Base-by-base conservation (phyloP, 495 filamentous ascomycete species). In the Hypoxylon intermedium region DNA sequence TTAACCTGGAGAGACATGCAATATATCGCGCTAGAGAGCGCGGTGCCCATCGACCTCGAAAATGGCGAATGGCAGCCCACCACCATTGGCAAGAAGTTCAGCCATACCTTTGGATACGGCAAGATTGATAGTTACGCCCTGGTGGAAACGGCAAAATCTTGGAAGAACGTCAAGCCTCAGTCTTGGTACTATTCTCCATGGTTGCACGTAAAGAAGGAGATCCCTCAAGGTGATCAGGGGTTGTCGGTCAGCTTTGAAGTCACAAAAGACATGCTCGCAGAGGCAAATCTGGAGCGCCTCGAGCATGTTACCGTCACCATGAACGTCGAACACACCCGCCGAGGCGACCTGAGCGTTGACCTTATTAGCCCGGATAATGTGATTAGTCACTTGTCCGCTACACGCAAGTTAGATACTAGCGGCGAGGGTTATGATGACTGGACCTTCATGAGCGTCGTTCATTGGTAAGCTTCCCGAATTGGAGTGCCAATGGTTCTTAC, bases 221-320 rank as follows among this genome's bases (percentile, higher is more conserved):
- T 98, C 60, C 95, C 94, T 6, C 86, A 98, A 72, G 95, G 95
- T 6, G 82, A 89, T 28, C 72, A 88, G 57, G 94, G 94, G 6
- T 76, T 98, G 31, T 81, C 88, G 6, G 90, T 89, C 49, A 79
- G 77, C 20, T 94, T 93, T 62, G 83, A 88, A 33, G 86, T 98
- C 43, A 96, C 89, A 9, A 67, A 80, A 30, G 82, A 90, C 9
- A 88, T 90, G 79, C 75, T 97, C 15, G 80, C 87, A 60, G 77
- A 84, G 12, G 92, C 93, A 41, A 98, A 98, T 68, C 72, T 98
- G 7, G 89, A 86, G 65, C 82, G 87, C 7, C 62, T 98, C 13
- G 94, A 98, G 74, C 94, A 98, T 76, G 88, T 98, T 52, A 97
- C 93, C 28, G 87, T 98, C 40, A 98, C 93, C 2, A 98, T 98